Base-by-base conservation (phyloP, 495 filamentous ascomycete species). In the Cladorrhinum samala region DNA sequence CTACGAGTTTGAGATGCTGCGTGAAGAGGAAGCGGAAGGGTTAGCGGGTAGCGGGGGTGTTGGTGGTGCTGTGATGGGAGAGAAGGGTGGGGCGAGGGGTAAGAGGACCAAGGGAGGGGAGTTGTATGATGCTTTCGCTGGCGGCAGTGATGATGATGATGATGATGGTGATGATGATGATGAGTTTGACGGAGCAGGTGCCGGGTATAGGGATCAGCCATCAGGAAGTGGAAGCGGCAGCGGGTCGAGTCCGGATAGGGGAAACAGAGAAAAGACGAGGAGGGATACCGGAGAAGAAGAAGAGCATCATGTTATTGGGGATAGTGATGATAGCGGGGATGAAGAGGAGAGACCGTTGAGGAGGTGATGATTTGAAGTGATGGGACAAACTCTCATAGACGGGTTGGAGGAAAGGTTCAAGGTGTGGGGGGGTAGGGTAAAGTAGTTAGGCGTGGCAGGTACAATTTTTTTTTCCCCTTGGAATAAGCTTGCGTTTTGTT, bases 1-100 rank as follows among this genome's bases (percentile, higher is more conserved):
- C 67, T 98, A 96, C 62, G 91, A 96, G 58, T 98, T 98, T 57
- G 92, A 96, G 66, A 82, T 95, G 60, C 80, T 98, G 24, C 83
- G 91, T 56, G 83, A 91, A 57, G 84, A 89, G 8, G 93, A 96
- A 58, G 82, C 81, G 13, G 76, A 82, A 36, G 87, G 72, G 41
- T 53, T 73, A 30, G 62, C 43, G 41, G 48, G 56, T 23, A 19
- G 36, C 9, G 48, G 23, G 20, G 49, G 7, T 1, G 44, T 2
- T 13, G 52, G 21, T 13, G 56, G 39, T 20, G 51, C 27, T 13
- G 53, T 14, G 1, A 41, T 21, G 9, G 49, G 49, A 0, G 40
- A 6, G 9, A 27, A 25, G 9, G 25, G 37, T 5, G 4, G 3
- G 39, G 54, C 8, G 45, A 24, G 45, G 44, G 13, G 44, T 48